Conservation (phyloP, 805 yeast species). For the Sporopachydermia lactativora region DNA sequence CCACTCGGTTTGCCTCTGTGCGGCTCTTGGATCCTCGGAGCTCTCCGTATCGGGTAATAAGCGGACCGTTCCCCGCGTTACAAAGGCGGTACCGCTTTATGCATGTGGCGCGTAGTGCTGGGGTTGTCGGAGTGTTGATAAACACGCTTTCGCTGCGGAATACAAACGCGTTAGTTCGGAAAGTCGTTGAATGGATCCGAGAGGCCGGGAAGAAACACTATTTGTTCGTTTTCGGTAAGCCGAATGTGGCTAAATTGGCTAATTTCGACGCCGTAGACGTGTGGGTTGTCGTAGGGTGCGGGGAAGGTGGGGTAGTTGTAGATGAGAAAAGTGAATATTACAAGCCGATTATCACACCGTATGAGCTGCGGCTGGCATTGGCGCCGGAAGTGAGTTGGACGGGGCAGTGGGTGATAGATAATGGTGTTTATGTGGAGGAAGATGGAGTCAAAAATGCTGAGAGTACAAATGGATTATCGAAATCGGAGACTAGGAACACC, state of each 20-base stretch:
- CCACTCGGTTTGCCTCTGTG: slow-evolving; percentile 51
- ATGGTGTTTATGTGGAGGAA: slow-evolving; percentile 36
- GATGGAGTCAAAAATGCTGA: slow-evolving; percentile 26
- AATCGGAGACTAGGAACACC: slow-evolving; percentile 10
- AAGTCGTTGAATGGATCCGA: slow-evolving; percentile 44
- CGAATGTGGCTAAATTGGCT: slow-evolving; percentile 93
- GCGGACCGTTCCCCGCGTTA: slow-evolving; percentile 65
- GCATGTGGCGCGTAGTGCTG: slow-evolving; percentile 83
- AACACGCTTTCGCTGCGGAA: slow-evolving; percentile 77
- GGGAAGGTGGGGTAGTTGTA: slow-evolving; percentile 80
- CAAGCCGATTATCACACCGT: slow-evolving; percentile 89
- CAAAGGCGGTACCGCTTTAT: slow-evolving; percentile 75
- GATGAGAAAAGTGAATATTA: slow-evolving; percentile 70
- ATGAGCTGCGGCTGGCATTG: slow-evolving; percentile 74
- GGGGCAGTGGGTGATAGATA: slow-evolving; percentile 85
- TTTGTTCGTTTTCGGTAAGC: slow-evolving; percentile 93
- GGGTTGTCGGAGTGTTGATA: slow-evolving; percentile 81
- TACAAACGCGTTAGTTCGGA: slow-evolving; percentile 52
- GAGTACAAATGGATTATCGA: slow-evolving; percentile 18
- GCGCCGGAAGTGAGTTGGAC: slow-evolving; percentile 74
- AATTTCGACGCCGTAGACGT: slow-evolving; percentile 89
- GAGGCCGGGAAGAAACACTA: slow-evolving; percentile 83
- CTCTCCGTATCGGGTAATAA: slow-evolving; percentile 12
- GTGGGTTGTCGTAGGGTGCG: slow-evolving; percentile 93
- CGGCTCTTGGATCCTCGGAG: slow-evolving; percentile 23